Percentiles rank a stretch among this genome's conserved stretches.
phyloP scores from a whole-genome alignment of 73 alveolate genomes.

The Paramecium caudatum region DNA sequence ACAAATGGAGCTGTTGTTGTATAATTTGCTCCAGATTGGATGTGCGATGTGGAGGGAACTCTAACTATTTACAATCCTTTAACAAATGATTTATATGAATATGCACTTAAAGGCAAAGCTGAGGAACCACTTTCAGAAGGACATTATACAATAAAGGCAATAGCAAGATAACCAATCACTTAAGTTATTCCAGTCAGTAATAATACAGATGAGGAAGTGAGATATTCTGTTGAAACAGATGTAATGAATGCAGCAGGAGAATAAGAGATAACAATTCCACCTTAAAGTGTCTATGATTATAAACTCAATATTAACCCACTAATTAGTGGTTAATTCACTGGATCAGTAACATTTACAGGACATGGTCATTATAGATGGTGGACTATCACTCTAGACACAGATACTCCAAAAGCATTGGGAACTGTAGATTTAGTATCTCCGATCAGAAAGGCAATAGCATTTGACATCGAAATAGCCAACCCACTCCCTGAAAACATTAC shows the following conservation, averaged over 20 bases:
- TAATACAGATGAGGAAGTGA: constrained; percentile 82
- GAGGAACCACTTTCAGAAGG: constrained; percentile 99
- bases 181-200: constrained; percentile 76
- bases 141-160: constrained; percentile 92
- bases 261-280: constrained; percentile 67
- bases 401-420: constrained; percentile 90
- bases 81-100: constrained; percentile 95
- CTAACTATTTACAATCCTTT: constrained; percentile 88
- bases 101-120: constrained; percentile 94
- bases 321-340: constrained; percentile 95
- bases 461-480: constrained; percentile 92
- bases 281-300: constrained; percentile 73
- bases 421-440: constrained; percentile 89
- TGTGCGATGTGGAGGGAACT: constrained; percentile 88
- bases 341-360: constrained; percentile 95
- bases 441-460: constrained; percentile 95
- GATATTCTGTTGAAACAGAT: constrained; percentile 97
- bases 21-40: constrained; percentile 94
- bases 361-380: constrained; percentile 96
- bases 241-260: constrained; percentile 94
- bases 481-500: constrained; percentile 94
- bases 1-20: constrained; percentile 85
- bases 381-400: constrained; percentile 95
- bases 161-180: constrained; percentile 93
- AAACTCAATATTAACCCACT: constrained; percentile 92